phyloP scores from a whole-genome alignment of 2,329 filamentous ascomycete species.

The Stenocarpella maydis region DNA sequence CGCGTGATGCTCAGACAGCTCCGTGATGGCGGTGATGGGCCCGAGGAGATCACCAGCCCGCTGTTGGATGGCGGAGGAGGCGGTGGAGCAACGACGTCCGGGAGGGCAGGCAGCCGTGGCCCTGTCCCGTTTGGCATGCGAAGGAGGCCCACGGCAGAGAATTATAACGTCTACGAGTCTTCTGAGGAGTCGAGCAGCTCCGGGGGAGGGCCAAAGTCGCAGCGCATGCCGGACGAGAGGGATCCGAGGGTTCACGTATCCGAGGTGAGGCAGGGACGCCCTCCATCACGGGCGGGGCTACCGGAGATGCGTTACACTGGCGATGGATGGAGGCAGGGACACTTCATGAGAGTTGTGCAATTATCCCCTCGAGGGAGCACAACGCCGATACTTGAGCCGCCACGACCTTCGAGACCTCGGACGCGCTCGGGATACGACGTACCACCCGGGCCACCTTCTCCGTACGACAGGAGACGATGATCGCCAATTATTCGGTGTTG shows the following conservation, averaged over 20 bases:
- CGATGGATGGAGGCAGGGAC: constrained; percentile 14
- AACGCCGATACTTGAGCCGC: constrained; percentile 20
- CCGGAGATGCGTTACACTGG: constrained; percentile 9
- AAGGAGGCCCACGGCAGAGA: constrained; percentile 23
- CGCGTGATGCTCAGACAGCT: constrained; percentile 37
- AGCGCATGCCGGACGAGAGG: constrained; percentile 15
- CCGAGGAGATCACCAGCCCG: constrained; percentile 11
- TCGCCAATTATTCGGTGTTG: not conserved
- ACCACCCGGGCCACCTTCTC: constrained; percentile 5
- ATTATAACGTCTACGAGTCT: constrained; percentile 24
- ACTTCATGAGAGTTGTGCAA: constrained; percentile 1
- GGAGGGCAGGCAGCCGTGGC: constrained; percentile 19
- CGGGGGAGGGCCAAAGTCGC: constrained; percentile 1
- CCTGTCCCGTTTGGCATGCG: constrained; percentile 2
- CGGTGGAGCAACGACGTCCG: not conserved
- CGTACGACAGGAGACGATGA: constrained; percentile 15
- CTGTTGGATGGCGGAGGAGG: constrained; percentile 9
- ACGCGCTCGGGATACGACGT: constrained; percentile 25
- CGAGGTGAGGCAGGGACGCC: constrained; percentile 14
- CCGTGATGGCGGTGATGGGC: constrained; percentile 15
- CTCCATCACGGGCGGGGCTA: constrained; percentile 4
- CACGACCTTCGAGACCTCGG: constrained; percentile 18
- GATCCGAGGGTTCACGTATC: constrained; percentile 12
- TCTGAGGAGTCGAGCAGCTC: constrained; percentile 12
- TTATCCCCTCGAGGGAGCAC: not conserved